Conservation (phyloP, 495 filamentous ascomycete species). For the Penicillium coffeae region DNA sequence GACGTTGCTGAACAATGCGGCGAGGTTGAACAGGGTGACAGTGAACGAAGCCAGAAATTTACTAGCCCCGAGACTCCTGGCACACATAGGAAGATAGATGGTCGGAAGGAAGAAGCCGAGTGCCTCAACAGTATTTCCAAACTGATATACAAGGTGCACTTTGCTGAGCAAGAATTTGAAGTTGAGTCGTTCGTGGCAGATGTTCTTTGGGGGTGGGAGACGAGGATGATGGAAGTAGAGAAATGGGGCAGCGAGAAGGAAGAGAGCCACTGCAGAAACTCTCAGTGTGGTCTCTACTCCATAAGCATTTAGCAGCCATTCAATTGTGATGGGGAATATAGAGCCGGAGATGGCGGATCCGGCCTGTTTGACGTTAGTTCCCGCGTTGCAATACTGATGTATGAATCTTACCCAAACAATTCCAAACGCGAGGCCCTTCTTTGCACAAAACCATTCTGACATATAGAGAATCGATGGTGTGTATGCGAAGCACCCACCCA, state of each 20-base stretch:
- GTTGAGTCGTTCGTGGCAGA: slow-evolving; percentile 24
- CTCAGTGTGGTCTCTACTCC: slow-evolving; percentile 49
- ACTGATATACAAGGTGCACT: slow-evolving; percentile 48
- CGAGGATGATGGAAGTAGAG: slow-evolving; percentile 53
- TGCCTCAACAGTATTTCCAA: slow-evolving; percentile 50
- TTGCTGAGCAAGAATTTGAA: slow-evolving; percentile 39
- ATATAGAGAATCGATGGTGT: slow-evolving; percentile 45
- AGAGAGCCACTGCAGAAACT: slow-evolving; percentile 42
- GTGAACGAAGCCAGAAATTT: slow-evolving; percentile 37
- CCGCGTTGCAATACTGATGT: neutral
- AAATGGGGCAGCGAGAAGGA: slow-evolving; percentile 48
- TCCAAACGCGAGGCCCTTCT: slow-evolving; percentile 47
- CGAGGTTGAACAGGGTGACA: slow-evolving; percentile 48
- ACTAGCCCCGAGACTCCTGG: slow-evolving; percentile 32
- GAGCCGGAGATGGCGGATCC: slow-evolving; percentile 38
- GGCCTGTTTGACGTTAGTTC: slow-evolving; percentile 16
- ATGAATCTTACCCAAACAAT: slow-evolving; percentile 32
- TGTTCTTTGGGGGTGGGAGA: slow-evolving; percentile 25
- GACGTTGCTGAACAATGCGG: slow-evolving; percentile 50
- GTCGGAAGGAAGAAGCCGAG: slow-evolving; percentile 44
- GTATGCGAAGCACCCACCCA: slow-evolving; percentile 45
- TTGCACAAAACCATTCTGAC: slow-evolving; percentile 49
- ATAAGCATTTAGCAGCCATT: slow-evolving; percentile 43
- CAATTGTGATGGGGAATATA: slow-evolving; percentile 44
- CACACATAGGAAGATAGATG: slow-evolving; percentile 36